Evolutionary conservation across 352 stramenopile species (phyloP), one percentile per base, ranked within the genome.

Genomic region (Globisporangium paroecandrum): DNA sequence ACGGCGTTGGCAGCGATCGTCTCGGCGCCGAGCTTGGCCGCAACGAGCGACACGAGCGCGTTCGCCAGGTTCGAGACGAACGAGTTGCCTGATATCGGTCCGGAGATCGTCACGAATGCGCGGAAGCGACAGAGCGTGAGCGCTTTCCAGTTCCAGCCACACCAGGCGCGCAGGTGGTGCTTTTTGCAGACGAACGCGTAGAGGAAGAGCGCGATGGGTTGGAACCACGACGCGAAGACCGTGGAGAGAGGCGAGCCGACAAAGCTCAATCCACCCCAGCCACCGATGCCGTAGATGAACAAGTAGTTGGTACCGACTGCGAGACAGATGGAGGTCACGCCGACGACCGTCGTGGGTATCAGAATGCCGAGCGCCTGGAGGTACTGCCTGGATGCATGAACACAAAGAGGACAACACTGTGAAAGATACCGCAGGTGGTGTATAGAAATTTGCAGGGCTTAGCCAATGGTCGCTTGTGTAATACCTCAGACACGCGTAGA

Each of bases 231-330:
- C 25, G 86, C 83, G n/a, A 92, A 59, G 13, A 92, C 86, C 0
- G 86, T 94, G 20, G 86, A 85, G 10, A 91, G 76, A 36, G 86
- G 83, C n/a, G 86, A 91, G n/a, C 86, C 86, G 34, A 90, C 61
- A 54, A 91, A 94, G n/a, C 86, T 84, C 29, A 94, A 64, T 0
- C 86, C 84, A 0, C 49, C 12, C 77, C 76, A 90, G 12, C 72
- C 65, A 10, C 73, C 80, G 43, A 84, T 65, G 25, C 83, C 83
- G 64, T 92, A 87, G 59, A 94, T 91, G 70, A 91, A 80, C 4
- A 91, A 47, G 61, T 86, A 91, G 65, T 94, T 94, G 55, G 74
- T 80, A 0, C 69, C 70, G 22, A 79, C 75, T 1, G 82, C 80
- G 51, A 91, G 70, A 38, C 74, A 75, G 58, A 93, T 91, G 24